Evolutionary conservation across 2,329 filamentous ascomycete genomes (phyloP).

Genomic region (Mollisia scopiformis): DNA sequence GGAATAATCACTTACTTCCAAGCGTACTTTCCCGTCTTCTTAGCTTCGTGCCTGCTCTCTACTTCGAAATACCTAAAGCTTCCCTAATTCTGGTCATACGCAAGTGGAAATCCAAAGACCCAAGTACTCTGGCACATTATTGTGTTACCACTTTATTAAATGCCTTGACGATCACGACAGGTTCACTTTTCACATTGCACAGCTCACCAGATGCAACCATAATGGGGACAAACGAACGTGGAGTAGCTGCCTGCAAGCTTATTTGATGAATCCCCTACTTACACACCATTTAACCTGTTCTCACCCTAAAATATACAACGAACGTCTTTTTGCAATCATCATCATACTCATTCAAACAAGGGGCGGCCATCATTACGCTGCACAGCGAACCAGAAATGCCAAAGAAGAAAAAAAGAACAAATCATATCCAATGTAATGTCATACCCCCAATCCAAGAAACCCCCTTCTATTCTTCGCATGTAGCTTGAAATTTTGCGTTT

Average conservation of each 20-base stretch:
- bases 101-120: too few species aligned
- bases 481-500: constrained; percentile 17
- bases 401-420: constrained; percentile 3
- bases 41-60: too few species aligned
- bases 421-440: constrained; percentile 3
- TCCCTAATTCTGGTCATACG: too few species aligned
- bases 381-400: constrained; percentile 1
- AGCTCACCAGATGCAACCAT: not conserved
- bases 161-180: too few species aligned
- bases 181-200: not conserved
- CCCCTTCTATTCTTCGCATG: not conserved
- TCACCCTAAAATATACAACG: constrained; percentile 21
- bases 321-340: constrained; percentile 5
- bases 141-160: too few species aligned
- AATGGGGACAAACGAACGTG: not conserved
- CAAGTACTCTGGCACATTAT: too few species aligned
- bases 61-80: too few species aligned
- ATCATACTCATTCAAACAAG: too few species aligned
- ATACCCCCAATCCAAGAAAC: not conserved
- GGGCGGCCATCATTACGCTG: not conserved
- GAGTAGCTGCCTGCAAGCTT: constrained; percentile 8
- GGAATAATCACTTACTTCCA: too few species aligned
- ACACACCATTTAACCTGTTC: not conserved
- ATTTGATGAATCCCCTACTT: constrained; percentile 6
- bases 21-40: too few species aligned